These are phyloP conservation scores for Termitomyces sp. DNA, from an alignment of 768 basidiomycete species.

Conservation along the genomic window DNA sequence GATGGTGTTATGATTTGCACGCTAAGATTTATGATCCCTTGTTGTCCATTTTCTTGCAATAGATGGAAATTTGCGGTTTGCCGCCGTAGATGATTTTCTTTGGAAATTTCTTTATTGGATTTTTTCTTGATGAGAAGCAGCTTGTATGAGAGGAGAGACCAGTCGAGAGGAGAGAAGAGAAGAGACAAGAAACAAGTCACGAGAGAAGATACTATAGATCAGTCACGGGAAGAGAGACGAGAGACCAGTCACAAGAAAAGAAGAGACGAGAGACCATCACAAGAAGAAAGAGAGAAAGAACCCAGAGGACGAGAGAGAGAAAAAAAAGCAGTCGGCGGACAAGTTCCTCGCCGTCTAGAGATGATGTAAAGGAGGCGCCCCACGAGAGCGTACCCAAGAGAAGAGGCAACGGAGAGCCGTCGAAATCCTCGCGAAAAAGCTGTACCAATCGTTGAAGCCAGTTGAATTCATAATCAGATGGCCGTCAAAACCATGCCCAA, in stretches of 20 bases:
- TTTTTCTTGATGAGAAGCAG: not conserved
- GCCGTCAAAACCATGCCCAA: not conserved
- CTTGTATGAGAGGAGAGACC: not conserved
- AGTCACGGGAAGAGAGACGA: no score
- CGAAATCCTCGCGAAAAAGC: not conserved
- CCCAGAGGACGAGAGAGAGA: not conserved
- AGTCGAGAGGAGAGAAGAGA: no score
- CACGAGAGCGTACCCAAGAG: not conserved
- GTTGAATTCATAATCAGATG: not conserved
- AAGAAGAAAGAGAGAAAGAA: not conserved
- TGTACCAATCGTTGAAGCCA: not conserved
- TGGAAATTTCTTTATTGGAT: not conserved
- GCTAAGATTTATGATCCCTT: no score
- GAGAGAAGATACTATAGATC: not conserved
- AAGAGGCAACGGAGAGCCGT: not conserved
- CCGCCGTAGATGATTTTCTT: not conserved
- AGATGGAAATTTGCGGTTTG: not conserved
- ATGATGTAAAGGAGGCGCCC: not conserved
- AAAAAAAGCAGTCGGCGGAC: not conserved
- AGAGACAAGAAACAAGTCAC: no score
- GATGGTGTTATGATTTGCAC: not conserved
- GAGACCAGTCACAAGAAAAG: no score
- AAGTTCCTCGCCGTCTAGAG: not conserved
- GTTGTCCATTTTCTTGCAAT: not conserved
- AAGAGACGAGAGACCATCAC: not conserved